Conservation (phyloP, 192 early-diverging fungal genomes). For the Dissophora ornata region DNA sequence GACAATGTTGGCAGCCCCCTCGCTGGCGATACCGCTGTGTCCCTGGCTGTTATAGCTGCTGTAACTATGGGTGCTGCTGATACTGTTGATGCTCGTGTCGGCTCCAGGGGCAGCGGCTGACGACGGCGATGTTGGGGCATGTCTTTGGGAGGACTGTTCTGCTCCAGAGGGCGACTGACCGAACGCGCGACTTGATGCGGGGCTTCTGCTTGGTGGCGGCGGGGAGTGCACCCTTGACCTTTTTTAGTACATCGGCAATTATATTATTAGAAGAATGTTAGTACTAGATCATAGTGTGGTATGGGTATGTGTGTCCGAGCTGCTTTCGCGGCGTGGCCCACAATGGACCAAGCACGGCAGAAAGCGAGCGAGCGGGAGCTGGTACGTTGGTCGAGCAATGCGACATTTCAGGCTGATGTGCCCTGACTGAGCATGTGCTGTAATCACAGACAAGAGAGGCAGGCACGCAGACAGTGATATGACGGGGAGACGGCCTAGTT, state of each 20-base stretch:
- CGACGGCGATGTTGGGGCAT: background rate
- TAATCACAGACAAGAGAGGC: too few relatives aligned
- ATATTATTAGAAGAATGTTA: too few relatives aligned
- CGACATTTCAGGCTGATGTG: too few relatives aligned
- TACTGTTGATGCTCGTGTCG: slow-evolving; percentile 35
- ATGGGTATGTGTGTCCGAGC: too few relatives aligned
- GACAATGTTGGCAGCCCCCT: slow-evolving; percentile 26
- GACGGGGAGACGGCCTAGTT: background rate
- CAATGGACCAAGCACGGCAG: background rate
- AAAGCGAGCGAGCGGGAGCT: too few relatives aligned
- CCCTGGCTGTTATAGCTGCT: slow-evolving; percentile 17
- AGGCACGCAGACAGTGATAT: too few relatives aligned
- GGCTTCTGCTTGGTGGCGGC: slow-evolving; percentile 13
- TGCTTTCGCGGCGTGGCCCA: too few relatives aligned
- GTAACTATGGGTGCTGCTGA: slow-evolving; percentile 25
- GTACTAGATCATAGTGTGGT: too few relatives aligned
- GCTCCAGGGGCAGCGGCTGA: slow-evolving; percentile 12
- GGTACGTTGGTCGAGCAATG: too few relatives aligned
- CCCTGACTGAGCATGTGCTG: too few relatives aligned
- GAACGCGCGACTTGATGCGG: slow-evolving; percentile 13
- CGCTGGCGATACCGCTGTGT: slow-evolving; percentile 8
- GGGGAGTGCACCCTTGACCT: slow-evolving; percentile 24
- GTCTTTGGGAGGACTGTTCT: slow-evolving; percentile 11
- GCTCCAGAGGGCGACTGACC: slow-evolving; percentile 3
- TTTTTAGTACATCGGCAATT: too few relatives aligned